Percentiles rank a stretch among this genome's conserved stretches.
These are phyloP conservation scores for Elsinoe batatas DNA, from an alignment of 2,329 filamentous ascomycete genomes.

Conservation along the genomic window DNA sequence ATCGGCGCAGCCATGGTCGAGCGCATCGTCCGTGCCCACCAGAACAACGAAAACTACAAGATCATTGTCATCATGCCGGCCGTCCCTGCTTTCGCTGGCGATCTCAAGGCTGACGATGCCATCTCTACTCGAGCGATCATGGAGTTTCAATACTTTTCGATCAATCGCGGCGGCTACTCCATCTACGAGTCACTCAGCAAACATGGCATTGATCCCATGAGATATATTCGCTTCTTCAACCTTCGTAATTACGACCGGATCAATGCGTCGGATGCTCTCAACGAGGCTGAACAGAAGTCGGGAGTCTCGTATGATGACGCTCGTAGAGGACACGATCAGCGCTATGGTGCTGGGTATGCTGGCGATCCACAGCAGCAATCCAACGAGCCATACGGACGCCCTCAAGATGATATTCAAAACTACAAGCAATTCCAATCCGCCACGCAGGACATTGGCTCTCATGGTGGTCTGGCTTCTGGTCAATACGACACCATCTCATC, in stretches of 20 bases:
- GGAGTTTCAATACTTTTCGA: constrained; percentile 77
- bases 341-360: constrained; percentile 32
- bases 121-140: constrained; percentile 75
- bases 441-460: constrained; percentile 45
- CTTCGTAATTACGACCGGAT: constrained; percentile 76
- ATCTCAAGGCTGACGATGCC: constrained; percentile 61
- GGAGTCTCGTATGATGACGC: constrained; percentile 61
- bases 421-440: constrained; percentile 66
- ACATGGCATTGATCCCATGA: constrained; percentile 57
- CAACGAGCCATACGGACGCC: constrained; percentile 26
- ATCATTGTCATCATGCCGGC: constrained; percentile 70
- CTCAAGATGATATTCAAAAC: constrained; percentile 15
- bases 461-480: constrained; percentile 35
- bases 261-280: constrained; percentile 57
- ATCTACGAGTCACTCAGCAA: constrained; percentile 63
- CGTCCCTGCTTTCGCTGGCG: constrained; percentile 73
- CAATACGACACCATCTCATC: constrained; percentile 68
- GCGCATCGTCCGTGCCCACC: constrained; percentile 60
- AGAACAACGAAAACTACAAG: constrained; percentile 57
- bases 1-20: constrained; percentile 72
- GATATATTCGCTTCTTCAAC: constrained; percentile 79
- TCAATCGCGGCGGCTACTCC: constrained; percentile 64
- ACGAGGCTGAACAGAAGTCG: constrained; percentile 48
- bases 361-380: constrained; percentile 24
- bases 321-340: constrained; percentile 52